Evolutionary conservation across 2,329 filamentous ascomycete genomes (phyloP).

Genomic region (Penicillium griseofulvum): DNA sequence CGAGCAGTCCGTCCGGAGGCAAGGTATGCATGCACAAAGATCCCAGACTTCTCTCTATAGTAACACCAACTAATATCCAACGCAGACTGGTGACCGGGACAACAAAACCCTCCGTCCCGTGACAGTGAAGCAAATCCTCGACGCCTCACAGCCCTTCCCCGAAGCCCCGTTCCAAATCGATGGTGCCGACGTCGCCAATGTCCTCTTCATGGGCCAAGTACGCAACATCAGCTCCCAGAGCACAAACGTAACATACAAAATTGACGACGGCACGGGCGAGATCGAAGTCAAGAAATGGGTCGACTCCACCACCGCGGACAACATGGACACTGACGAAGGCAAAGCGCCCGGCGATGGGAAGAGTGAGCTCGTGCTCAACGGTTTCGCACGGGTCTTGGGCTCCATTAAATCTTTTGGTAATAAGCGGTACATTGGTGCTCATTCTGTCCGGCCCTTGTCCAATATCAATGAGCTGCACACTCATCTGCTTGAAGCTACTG

Average conservation of each 20-base stretch:
- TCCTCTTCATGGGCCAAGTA: constrained; percentile 88
- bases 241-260: constrained; percentile 86
- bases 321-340: constrained; percentile 45
- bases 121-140: constrained; percentile 90
- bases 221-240: constrained; percentile 80
- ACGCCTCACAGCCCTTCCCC: constrained; percentile 72
- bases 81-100: constrained; percentile 57
- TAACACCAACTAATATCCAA: background rate
- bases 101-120: constrained; percentile 82
- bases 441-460: constrained; percentile 73
- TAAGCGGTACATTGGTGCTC: constrained; percentile 76
- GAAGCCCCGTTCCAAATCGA: constrained; percentile 82
- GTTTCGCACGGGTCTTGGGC: constrained; percentile 83
- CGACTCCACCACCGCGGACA: constrained; percentile 45
- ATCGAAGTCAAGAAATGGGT: constrained; percentile 67
- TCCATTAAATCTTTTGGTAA: constrained; percentile 79
- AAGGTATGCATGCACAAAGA: constrained; percentile 37
- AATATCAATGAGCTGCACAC: constrained; percentile 93
- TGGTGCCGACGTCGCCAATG: constrained; percentile 66
- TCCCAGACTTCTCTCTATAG: background rate
- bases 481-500: constrained; percentile 85
- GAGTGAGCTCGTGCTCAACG: constrained; percentile 64
- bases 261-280: constrained; percentile 91
- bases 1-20: constrained; percentile 48
- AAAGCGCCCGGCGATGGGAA: constrained; percentile 47